Base-by-base conservation (phyloP, 1,139 yeast genomes). In the Meyerozyma sp. region DNA sequence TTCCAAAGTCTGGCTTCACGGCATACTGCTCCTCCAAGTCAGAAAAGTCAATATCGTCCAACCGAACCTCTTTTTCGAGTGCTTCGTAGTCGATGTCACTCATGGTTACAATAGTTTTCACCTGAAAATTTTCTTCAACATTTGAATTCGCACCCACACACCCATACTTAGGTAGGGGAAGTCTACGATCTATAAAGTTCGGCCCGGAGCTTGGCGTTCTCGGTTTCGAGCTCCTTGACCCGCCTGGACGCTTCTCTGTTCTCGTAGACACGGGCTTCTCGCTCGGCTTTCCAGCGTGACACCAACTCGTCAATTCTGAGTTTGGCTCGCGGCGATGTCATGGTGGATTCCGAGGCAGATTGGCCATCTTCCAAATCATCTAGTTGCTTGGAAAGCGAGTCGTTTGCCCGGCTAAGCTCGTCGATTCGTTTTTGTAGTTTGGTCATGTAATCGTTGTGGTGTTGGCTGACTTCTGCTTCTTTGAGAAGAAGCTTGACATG, bases 21-120 rank as follows among this genome's bases (percentile, higher is more conserved):
- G 80, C 69, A 63, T 77, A 90, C 66, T 87, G 74, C 49, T 78
- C 82, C 64, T 91, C 97, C 58, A 91, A 76, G 63, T 91, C 98
- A 48, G 90, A 72, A 70, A 87, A 89, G 65, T 91, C 97, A 58
- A 91, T 74, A 54, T 84, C 87, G 46, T 73, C 78, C 45, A 77
- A 57, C 36, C 58, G 61, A 60, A 73, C 58, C 53, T 72, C 72
- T 49, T 63, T 63, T 56, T 82, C 89, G 53, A 82, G 67, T 36
- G 64, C 65, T 49, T 49, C 52, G 53, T 44, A 46, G 16, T 52
- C 34, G 16, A 30, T 30, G 14, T 30, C 34, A 30, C 34, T 30
- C 34, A 30, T 30, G 16, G 20, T 14, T 30, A 14, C 20, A 30
- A 14, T 30, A 16, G 18, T 13, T 13, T 30, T 16, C 20, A 13